A percentile compares a stretch with the other conserved stretches of the same genome.
Evolutionary conservation across 768 basidiomycete species (phyloP).

Genomic region (Coprinopsis sp.): DNA sequence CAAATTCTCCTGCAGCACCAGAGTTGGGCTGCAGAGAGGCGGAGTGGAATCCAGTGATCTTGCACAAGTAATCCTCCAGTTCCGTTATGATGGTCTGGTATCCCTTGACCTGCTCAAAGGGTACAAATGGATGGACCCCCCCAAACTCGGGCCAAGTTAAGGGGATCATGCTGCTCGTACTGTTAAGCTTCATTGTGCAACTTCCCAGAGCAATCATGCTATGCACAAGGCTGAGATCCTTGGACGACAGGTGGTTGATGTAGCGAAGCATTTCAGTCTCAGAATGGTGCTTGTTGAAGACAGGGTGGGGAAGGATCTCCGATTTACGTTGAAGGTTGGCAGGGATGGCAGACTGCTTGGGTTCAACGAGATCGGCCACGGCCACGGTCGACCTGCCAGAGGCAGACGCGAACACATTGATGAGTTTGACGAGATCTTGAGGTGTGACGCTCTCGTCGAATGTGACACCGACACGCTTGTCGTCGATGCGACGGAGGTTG

Average conservation of each 20-base stretch:
- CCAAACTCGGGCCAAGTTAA: conserved; percentile 93
- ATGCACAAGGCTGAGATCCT: conserved; percentile 93
- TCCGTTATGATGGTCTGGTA: conserved; percentile 87
- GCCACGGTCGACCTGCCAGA: conserved; percentile 46
- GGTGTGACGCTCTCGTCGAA: conserved; percentile 87
- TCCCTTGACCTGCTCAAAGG: conserved; percentile 83
- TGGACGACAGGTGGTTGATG: conserved; percentile 88
- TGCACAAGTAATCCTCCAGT: conserved; percentile 85
- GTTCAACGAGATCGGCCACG: conserved; percentile 43
- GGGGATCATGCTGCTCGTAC: conserved; percentile 96
- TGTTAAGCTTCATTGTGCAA: conserved; percentile 98
- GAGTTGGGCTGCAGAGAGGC: conserved; percentile 99
- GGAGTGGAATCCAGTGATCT: conserved; percentile 93
- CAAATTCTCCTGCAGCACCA: conserved; percentile 95
- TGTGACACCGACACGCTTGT: conserved; percentile 75
- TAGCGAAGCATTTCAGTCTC: conserved; percentile 99
- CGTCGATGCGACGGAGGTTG: conserved; percentile 80
- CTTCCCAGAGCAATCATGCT: conserved; percentile 95
- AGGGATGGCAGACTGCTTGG: conserved; percentile 47
- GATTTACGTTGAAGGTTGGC: conserved; percentile 54
- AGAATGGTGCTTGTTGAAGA: conserved; percentile 96
- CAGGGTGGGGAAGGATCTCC: conserved; percentile 75
- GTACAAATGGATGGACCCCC: conserved; percentile 88
- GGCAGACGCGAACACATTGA: conserved; percentile 77
- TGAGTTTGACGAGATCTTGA: conserved; percentile 67